Base-by-base conservation (phyloP, 805 yeast genomes). In the Nakazawaea pomicola region DNA sequence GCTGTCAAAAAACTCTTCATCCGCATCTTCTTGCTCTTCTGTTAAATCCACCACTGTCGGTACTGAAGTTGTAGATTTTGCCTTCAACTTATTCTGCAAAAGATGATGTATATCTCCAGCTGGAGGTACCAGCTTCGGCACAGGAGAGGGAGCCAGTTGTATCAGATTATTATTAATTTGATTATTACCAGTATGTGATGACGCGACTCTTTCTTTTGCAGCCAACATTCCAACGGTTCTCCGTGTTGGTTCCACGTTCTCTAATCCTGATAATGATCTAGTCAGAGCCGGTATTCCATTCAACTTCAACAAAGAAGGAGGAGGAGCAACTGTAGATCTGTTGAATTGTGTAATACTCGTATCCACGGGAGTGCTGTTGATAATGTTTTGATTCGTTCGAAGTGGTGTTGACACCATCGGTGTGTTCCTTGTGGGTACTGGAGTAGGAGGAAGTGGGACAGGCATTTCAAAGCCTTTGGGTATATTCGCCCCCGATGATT, bases 21-120 rank as follows among this genome's bases (percentile, higher is more conserved):
- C 46, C 7, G 51, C 58, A 15, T 49, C 52, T 6, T 58, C 55
- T 11, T 54, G 34, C 36, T 57, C 62, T 12, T 31, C 37, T 4
- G 40, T 41, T 15, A 41, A 31, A 27, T 41, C 44, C 15, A 41
- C 39, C 28, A 36, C 34, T 4, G 44, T 35, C 15, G 25, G 29
- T 16, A n/a, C 25, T 19, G 30, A 28, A 23, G 16, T 14, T 11
- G 16, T 29, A 24, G 36, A 5, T 28, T 18, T 33, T 23, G 28
- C 24, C 15, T 18, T 36, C 15, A 20, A 18, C 23, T 29, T 28
- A 14, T 19, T 27, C 23, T 29, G 53, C 54, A 6, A 56, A 32
- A 16, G 27, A 29, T 33, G 40, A 30, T 20, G 28, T 17, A 21
- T 25, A 18, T 29, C 36, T 6, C 27, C 32, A 12, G 25, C 12